These are phyloP conservation scores for Novakomyces olei DNA, from an alignment of 805 yeast genomes.

Conservation along the genomic window DNA sequence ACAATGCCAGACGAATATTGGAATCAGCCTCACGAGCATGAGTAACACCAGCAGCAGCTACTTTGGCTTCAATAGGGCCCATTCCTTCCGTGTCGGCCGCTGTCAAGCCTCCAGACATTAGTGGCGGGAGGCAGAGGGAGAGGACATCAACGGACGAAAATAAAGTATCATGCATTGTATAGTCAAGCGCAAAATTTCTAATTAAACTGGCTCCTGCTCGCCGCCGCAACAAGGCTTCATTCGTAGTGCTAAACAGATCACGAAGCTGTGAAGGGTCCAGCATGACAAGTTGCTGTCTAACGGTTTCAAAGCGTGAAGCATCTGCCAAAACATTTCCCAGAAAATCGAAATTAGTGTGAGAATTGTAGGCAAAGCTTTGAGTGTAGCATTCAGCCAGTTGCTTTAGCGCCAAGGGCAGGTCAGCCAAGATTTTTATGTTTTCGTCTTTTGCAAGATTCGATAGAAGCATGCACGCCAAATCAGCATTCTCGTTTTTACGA, in stretches of 20 bases:
- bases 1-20: constrained; percentile 40
- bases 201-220: constrained; percentile 86
- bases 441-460: constrained; percentile 72
- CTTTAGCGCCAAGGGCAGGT: constrained; percentile 3
- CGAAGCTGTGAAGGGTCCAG: constrained; percentile 63
- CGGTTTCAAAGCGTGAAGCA: constrained; percentile 45
- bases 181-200: constrained; percentile 69
- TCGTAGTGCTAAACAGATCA: constrained; percentile 67
- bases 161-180: constrained; percentile 39
- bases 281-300: constrained; percentile 50
- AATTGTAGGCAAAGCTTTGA: constrained; percentile 44
- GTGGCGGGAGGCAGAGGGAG: constrained; percentile 64
- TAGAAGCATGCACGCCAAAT: constrained; percentile 59
- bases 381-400: constrained; percentile 78
- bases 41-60: no score
- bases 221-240: constrained; percentile 54
- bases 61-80: constrained; percentile 46
- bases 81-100: constrained; percentile 71
- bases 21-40: constrained; percentile 57
- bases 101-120: constrained; percentile 51
- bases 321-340: constrained; percentile 78
- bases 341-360: constrained; percentile 56
- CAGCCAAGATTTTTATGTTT: constrained; percentile 17
- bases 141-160: constrained; percentile 41
- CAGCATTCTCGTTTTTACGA: constrained; percentile 46